phyloP scores from a whole-genome alignment of 371 early-diverging fungal species.

The Mucor lusitanicus region DNA sequence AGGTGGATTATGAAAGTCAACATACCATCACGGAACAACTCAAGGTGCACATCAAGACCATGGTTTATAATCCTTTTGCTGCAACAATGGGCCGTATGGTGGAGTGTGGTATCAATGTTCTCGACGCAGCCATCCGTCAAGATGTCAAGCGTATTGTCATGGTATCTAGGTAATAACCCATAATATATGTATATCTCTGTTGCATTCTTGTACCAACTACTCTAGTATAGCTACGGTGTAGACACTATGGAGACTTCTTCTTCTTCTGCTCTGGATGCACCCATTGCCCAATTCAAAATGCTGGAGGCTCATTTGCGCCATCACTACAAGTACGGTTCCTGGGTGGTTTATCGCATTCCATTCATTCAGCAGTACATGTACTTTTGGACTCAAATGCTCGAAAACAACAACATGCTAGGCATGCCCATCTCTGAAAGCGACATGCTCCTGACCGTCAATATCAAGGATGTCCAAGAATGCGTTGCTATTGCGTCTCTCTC shows the following conservation, averaged over 20 bases:
- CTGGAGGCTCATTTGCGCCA: slow-evolving; percentile 7
- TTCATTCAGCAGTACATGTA: slow-evolving; percentile 29
- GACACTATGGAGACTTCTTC: not conserved
- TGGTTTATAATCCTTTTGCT: slow-evolving; percentile 10
- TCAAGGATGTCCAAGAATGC: slow-evolving; percentile 17
- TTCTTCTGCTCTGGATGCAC: not conserved
- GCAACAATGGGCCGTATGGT: not conserved
- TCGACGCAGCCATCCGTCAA: slow-evolving; percentile 11
- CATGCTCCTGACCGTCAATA: slow-evolving; percentile 17
- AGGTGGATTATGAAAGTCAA: slow-evolving; percentile 15
- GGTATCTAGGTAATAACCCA: slow-evolving; percentile 22
- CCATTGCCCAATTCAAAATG: not conserved
- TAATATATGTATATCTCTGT: too few relatives aligned
- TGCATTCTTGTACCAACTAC: too few relatives aligned
- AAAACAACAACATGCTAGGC: slow-evolving; percentile 13
- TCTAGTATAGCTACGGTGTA: not conserved
- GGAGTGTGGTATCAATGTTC: not conserved
- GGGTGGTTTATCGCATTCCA: slow-evolving; percentile 13
- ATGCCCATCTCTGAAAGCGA: slow-evolving; percentile 11
- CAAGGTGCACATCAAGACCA: slow-evolving; percentile 4
- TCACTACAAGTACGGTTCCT: slow-evolving; percentile 2
- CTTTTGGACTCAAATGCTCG: slow-evolving; percentile 28
- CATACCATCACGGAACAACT: slow-evolving; percentile 7
- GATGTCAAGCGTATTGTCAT: slow-evolving; percentile 10
- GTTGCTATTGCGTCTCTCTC: slow-evolving; percentile 9